phyloP scores from a whole-genome alignment of 2,329 filamentous ascomycete species.

The Triangularia setosa region DNA sequence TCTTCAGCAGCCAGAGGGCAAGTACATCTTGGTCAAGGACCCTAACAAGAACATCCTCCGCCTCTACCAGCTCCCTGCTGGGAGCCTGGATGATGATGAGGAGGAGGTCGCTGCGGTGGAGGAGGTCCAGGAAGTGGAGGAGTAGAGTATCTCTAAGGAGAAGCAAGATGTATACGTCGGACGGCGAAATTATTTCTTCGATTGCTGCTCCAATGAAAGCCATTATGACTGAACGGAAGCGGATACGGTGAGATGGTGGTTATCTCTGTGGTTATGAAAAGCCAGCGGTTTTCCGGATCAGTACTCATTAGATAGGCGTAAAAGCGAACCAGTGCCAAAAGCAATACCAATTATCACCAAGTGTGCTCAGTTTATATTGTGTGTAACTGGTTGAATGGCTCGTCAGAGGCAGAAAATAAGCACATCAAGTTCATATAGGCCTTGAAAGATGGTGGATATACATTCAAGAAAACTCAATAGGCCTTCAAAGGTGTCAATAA shows the following conservation, averaged over 20 bases:
- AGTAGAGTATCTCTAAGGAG: slow-evolving; percentile 2
- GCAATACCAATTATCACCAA: background rate
- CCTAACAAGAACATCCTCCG: slow-evolving; percentile 95
- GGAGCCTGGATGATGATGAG: slow-evolving; percentile 89
- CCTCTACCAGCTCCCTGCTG: slow-evolving; percentile 82
- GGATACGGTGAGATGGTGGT: background rate
- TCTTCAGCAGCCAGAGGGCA: slow-evolving; percentile 71
- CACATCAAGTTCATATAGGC: too few relatives aligned
- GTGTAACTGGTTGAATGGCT: too few relatives aligned
- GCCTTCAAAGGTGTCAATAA: too few relatives aligned
- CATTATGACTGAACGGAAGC: background rate
- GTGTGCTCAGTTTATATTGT: background rate
- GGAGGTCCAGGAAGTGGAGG: slow-evolving; percentile 52
- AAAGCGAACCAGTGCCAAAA: background rate
- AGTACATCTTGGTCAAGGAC: slow-evolving; percentile 81
- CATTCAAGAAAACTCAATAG: too few relatives aligned
- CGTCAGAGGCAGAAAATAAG: too few relatives aligned
- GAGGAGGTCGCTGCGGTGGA: slow-evolving; percentile 54
- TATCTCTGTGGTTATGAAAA: background rate
- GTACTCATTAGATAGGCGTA: background rate
- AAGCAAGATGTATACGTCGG: background rate
- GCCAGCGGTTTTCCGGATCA: background rate
- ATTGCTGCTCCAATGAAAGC: background rate
- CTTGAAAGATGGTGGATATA: too few relatives aligned
- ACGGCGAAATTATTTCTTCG: background rate